Evolutionary conservation across 2,329 filamentous ascomycete species (phyloP), one percentile per base, ranked within the genome.

Genomic region (Colletotrichum sansevieriae): DNA sequence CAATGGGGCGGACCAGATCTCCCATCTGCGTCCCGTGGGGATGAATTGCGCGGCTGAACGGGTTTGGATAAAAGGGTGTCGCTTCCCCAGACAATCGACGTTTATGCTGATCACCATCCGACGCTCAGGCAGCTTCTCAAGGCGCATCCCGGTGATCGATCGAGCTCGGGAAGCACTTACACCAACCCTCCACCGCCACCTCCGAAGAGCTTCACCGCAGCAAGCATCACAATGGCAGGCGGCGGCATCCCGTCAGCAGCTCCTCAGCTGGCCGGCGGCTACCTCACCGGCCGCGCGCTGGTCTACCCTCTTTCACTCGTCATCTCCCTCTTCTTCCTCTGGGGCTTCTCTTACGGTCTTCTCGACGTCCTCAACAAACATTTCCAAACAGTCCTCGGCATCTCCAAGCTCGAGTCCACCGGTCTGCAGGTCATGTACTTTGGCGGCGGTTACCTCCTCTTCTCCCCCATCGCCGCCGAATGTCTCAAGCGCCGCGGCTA

Each of bases 221-320:
- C 15, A 47, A 35, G 25, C 15, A 47, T 52, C 70, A 75, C 67
- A 74, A 82, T 83, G 81, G 81, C 78, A 71, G 81, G 81, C 66
- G 81, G 81, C 65, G 81, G 80, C 68, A 71, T 81, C 39, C 79
- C 81, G 15, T 76, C 80, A 39, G 75, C 75, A 56, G 74, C 77
- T 29, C 76, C 78, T 33, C 72, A 76, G 35, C 74, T 82, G 33
- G 74, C 75, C 58, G 77, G 79, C 56, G 80, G 81, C 67, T 82
- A 78, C 74, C 77, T 70, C 75, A 79, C 65, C 76, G 79, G 77
- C 55, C 73, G 64, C 41, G 74, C 73, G 13, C 80, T 85, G 61
- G 83, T 86, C 74, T 78, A 83, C 71, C 84, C 84, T 10, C 80
- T 86, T 55, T 83, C 74, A 72, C 85, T 71, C 74, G 83, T 37